Evolutionary conservation across 345 rosid genomes (phyloP).

Genomic region (Clarkia xantiana): DNA sequence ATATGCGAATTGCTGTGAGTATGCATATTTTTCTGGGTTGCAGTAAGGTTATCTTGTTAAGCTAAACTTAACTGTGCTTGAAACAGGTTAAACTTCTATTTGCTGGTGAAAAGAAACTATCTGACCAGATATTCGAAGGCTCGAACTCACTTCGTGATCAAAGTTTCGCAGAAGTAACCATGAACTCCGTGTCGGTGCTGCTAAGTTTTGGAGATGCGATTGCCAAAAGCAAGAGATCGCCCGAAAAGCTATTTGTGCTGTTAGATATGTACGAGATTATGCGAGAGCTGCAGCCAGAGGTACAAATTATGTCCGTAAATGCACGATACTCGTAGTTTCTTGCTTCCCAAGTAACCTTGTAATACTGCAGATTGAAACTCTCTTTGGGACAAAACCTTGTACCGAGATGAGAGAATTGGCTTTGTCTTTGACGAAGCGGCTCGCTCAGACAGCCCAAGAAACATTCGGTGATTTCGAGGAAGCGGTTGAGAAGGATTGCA

Average conservation of each 20-base stretch:
- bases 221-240: slow-evolving; percentile 96
- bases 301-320: slow-evolving; percentile 11
- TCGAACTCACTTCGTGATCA: slow-evolving; percentile 64
- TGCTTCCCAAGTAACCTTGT: background rate
- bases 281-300: slow-evolving; percentile 93
- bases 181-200: slow-evolving; percentile 56
- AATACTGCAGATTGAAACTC: slow-evolving; percentile 38
- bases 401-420: slow-evolving; percentile 73
- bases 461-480: slow-evolving; percentile 94
- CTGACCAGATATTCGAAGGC: slow-evolving; percentile 73
- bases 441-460: slow-evolving; percentile 88
- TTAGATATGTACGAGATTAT: slow-evolving; percentile 96
- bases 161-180: slow-evolving; percentile 79
- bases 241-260: slow-evolving; percentile 81
- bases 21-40: background rate
- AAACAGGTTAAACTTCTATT: slow-evolving; percentile 80
- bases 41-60: background rate
- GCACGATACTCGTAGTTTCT: background rate
- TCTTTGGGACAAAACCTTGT: slow-evolving; percentile 59
- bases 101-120: slow-evolving; percentile 76
- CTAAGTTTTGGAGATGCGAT: slow-evolving; percentile 96
- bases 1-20: slow-evolving; percentile 83
- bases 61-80: slow-evolving; percentile 3
- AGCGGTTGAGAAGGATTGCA: slow-evolving; percentile 93
- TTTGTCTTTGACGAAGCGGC: slow-evolving; percentile 50